Evolutionary conservation across 176 grass and related monocot species (phyloP), one percentile per base, ranked within the genome.

Genomic region (Bromus sterilis): DNA sequence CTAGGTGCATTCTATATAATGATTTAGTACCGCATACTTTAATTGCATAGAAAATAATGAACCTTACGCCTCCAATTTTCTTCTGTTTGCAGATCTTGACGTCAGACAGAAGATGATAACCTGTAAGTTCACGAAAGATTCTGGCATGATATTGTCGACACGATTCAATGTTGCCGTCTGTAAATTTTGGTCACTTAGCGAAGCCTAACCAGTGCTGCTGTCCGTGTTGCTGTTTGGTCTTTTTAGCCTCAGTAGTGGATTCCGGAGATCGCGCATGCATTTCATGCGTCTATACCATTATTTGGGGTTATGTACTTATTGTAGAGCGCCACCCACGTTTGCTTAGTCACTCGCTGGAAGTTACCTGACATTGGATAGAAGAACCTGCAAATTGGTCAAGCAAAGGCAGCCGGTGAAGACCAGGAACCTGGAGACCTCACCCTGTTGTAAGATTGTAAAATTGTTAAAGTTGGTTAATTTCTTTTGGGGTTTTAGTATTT

Each of bases 141-240:
- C 31, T 86, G 51, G 58, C 68, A 21, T 51, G 40, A 78, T 78
- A 86, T 74, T 65, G 66, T 66, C 32, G 24, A 41, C 56, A 9
- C 36, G 73, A 88, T 77, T 62, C 34, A 23, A 23, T 48, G 67
- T 75, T 56, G 78, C 75, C 46, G 14, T 81, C 9, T 86, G 88
- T 90, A 90, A 78, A 86, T 90, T 90, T 83, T 86, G 84, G 84
- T 66, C 36, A 79, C 83, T 43, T 90, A 90, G 84, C 59, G 74
- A 75, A 75, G 74, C 71, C 88, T 79, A 83, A 86, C 75, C 69
- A 53, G 23, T 74, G 66, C 58, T 77, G 48, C 18, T n/a, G 11
- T 57, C 60, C 39, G 68, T 58, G 28, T 21, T 29, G 70, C 34
- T 43, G 66, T 25, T 35, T 79, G 78, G 78, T 75, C 34, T 18